Conservation (phyloP, 31 red algal species). For the Porphyra umbilicalis region DNA sequence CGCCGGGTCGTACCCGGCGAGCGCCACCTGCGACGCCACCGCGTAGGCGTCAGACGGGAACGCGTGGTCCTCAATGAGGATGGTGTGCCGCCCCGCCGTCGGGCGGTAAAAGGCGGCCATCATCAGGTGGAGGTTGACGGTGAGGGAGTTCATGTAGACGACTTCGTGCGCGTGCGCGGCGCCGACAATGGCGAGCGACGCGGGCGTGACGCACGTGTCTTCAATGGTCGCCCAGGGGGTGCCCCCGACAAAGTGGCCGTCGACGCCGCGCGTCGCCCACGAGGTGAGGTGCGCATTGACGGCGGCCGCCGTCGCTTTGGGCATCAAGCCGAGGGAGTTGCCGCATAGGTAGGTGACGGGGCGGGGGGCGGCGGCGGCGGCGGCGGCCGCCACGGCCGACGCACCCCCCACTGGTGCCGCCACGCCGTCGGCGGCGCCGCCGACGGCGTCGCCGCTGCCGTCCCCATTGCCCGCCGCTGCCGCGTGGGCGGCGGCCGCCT, state of each 20-base stretch:
- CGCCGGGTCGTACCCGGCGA: slow-evolving; percentile 18
- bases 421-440: not conserved
- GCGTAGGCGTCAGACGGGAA: slow-evolving; percentile 86
- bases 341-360: slow-evolving; percentile 66
- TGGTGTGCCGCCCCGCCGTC: slow-evolving; percentile 3
- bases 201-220: not conserved
- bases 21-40: slow-evolving; percentile 53
- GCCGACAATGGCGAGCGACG: slow-evolving; percentile 49
- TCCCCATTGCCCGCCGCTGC: too few relatives aligned
- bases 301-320: slow-evolving; percentile 6
- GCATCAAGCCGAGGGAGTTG: slow-evolving; percentile 68
- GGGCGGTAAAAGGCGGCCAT: slow-evolving; percentile 80
- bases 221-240: slow-evolving; percentile 68
- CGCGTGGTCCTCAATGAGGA: slow-evolving; percentile 72
- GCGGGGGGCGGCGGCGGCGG: not conserved
- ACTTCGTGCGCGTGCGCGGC: slow-evolving; percentile 52
- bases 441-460: not conserved
- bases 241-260: slow-evolving; percentile 49
- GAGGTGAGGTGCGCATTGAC: slow-evolving; percentile 42
- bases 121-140: slow-evolving; percentile 91
- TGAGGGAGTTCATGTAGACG: slow-evolving; percentile 80
- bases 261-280: slow-evolving; percentile 52
- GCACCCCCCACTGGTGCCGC: too few relatives aligned
- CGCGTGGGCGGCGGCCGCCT: too few relatives aligned
- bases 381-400: not conserved